Evolutionary conservation across 441 rosid genomes (phyloP).

Genomic region (Gossypium aridum): DNA sequence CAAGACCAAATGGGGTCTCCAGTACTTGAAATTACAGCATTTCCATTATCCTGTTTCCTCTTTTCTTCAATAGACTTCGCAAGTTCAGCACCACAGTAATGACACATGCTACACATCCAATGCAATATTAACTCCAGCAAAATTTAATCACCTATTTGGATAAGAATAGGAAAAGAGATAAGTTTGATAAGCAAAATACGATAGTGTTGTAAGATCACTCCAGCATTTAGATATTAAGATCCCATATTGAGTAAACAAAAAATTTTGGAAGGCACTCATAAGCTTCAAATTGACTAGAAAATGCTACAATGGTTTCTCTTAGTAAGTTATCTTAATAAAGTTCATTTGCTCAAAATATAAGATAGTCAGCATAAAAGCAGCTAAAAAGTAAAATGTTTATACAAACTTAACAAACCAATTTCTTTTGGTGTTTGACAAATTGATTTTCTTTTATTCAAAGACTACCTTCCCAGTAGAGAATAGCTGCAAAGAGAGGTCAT

Average conservation of each 20-base stretch:
- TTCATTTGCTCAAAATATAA: neutral
- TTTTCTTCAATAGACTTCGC: conserved; percentile 21
- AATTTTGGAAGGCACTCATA: neutral
- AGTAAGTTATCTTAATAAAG: neutral
- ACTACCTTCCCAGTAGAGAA: neutral
- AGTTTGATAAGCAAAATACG: neutral
- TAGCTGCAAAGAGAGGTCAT: neutral
- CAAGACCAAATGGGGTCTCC: conserved; percentile 30
- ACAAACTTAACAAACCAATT: neutral
- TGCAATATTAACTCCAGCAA: conserved; percentile 11
- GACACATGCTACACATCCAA: conserved; percentile 47
- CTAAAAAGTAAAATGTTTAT: neutral
- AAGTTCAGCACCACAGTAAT: conserved; percentile 36
- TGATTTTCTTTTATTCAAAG: neutral
- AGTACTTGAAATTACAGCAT: conserved; percentile 22
- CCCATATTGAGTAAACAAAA: neutral
- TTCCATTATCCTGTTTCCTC: conserved; percentile 20
- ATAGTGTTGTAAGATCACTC: neutral
- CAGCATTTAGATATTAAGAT: neutral
- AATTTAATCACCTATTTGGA: conserved; percentile 19
- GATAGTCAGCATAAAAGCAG: neutral
- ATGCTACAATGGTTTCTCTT: neutral
- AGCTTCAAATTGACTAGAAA: neutral
- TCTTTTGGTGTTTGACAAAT: neutral
- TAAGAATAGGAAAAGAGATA: neutral